A percentile compares a stretch with the other conserved stretches of the same genome.
Evolutionary conservation across 805 yeast species (phyloP).

Genomic region (Torulaspora maleeae): DNA sequence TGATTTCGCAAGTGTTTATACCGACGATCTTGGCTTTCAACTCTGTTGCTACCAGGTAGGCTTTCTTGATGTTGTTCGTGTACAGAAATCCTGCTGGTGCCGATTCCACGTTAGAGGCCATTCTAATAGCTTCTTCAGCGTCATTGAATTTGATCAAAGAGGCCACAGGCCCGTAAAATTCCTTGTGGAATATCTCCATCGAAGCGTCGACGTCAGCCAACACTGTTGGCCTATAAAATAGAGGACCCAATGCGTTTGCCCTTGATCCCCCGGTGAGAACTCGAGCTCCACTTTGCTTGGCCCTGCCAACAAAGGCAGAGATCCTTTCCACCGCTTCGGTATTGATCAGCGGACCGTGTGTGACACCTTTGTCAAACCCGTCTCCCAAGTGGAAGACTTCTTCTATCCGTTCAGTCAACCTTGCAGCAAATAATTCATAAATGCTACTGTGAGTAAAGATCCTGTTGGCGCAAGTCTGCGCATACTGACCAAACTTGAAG

Average conservation of each 20-base stretch:
- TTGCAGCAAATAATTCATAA: conserved; percentile 59
- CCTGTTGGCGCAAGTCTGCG: conserved; percentile 91
- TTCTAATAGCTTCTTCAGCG: conserved; percentile 64
- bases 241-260: conserved; percentile 62
- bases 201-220: conserved; percentile 73
- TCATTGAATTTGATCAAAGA: conserved; percentile 67
- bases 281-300: conserved; percentile 63
- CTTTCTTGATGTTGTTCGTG: conserved; percentile 62
- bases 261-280: conserved; percentile 79
- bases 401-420: conserved; percentile 47
- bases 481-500: conserved; percentile 82
- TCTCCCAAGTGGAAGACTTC: conserved; percentile 63
- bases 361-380: conserved; percentile 65
- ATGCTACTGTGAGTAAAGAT: conserved; percentile 70
- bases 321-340: conserved; percentile 60
- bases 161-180: conserved; percentile 87
- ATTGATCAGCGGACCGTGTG: conserved; percentile 74
- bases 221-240: conserved; percentile 73
- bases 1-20: conserved; percentile 79
- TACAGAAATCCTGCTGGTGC: conserved; percentile 88
- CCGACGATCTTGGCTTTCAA: conserved; percentile 76
- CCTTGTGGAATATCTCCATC: conserved; percentile 76
- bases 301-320: conserved; percentile 55
- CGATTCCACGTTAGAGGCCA: conserved; percentile 71
- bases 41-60: conserved; percentile 57